These are phyloP conservation scores for Pachyrhizus erosus DNA, from an alignment of 306 rosid genomes.

Conservation along the genomic window DNA sequence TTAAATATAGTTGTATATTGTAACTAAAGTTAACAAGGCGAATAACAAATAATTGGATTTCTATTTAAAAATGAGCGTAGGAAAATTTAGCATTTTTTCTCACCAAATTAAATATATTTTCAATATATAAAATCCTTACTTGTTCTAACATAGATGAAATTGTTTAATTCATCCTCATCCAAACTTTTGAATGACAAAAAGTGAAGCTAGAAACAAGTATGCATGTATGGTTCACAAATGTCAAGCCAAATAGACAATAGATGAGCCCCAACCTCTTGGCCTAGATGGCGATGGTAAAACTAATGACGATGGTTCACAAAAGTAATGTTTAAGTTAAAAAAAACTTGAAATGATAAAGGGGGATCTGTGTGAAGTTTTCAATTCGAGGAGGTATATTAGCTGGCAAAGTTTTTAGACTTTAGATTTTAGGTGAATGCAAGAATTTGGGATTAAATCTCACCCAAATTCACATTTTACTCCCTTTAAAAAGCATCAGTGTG, in stretches of 20 bases:
- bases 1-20: too few relatives aligned
- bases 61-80: neutral
- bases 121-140: neutral
- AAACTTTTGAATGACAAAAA: conserved; percentile 23
- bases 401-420: neutral
- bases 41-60: neutral
- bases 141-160: conserved; percentile 4
- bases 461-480: neutral
- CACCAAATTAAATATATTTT: conserved; percentile 3
- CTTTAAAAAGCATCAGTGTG: neutral
- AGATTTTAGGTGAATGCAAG: neutral
- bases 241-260: conserved; percentile 60
- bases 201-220: conserved; percentile 21
- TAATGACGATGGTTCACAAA: conserved; percentile 18
- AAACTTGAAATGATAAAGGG: neutral
- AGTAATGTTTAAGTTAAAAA: conserved; percentile 22
- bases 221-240: conserved; percentile 64
- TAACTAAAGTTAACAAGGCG: neutral
- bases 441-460: neutral
- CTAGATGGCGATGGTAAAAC: conserved; percentile 36
- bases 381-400: neutral
- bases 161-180: neutral
- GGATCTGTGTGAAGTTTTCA: neutral
- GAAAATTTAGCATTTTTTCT: neutral
- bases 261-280: conserved; percentile 48